These are phyloP conservation scores for Fusarium domesticum DNA, from an alignment of 2,329 filamentous ascomycete genomes.

Conservation along the genomic window DNA sequence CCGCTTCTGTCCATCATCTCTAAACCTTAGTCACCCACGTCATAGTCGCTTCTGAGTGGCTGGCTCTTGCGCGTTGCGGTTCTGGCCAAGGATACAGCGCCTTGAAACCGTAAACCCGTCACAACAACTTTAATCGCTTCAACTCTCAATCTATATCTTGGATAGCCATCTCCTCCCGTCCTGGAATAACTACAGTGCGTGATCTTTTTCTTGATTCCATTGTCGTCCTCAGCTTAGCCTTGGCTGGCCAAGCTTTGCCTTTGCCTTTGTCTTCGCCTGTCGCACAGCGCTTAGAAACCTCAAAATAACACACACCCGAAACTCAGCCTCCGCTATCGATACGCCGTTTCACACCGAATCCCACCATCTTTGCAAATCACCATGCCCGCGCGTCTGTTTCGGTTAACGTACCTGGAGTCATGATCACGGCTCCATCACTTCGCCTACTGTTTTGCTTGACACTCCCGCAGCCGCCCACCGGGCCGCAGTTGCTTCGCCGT, in stretches of 20 bases:
- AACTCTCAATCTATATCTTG: background rate
- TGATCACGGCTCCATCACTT: conserved; percentile 27
- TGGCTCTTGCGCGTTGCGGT: background rate
- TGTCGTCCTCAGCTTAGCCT: too few relatives aligned
- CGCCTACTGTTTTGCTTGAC: conserved; percentile 16
- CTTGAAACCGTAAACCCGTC: background rate
- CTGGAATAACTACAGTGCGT: background rate
- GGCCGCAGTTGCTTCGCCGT: conserved; percentile 14
- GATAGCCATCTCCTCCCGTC: background rate
- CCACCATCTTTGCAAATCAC: conserved; percentile 12
- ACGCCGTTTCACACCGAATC: conserved; percentile 9
- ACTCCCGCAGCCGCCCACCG: conserved; percentile 21
- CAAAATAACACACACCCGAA: conserved; percentile 12
- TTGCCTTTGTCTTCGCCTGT: background rate
- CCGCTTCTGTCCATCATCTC: background rate
- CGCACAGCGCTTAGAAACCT: conserved; percentile 2
- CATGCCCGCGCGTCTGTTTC: conserved; percentile 24
- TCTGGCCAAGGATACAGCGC: background rate
- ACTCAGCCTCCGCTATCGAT: conserved; percentile 14
- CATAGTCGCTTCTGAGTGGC: background rate
- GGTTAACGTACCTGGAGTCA: conserved; percentile 26
- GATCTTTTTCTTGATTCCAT: background rate
- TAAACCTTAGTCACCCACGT: background rate
- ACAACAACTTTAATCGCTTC: background rate
- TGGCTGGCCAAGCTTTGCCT: too few relatives aligned